phyloP scores from a whole-genome alignment of 1,284 basidiomycete genomes.

The Mrakiaceae sp. region DNA sequence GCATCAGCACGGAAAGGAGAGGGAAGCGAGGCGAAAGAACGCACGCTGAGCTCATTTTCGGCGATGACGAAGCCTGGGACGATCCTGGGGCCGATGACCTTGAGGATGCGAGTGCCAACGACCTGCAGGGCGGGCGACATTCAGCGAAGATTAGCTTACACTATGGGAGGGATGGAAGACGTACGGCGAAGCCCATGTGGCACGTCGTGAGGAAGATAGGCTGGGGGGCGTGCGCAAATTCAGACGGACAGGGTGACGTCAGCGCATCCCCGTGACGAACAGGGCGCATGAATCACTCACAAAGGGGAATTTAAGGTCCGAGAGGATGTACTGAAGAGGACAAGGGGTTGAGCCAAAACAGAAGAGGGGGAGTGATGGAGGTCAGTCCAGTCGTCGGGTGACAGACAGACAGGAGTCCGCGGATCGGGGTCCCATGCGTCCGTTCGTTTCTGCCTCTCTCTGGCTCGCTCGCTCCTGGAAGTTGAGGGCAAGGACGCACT shows the following conservation, averaged over 20 bases:
- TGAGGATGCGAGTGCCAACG: conserved; percentile 2
- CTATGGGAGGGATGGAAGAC: conserved; percentile 19
- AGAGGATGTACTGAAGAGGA: conserved; percentile 18
- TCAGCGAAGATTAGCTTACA: not conserved
- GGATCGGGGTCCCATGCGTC: not conserved
- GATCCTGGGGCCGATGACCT: not conserved
- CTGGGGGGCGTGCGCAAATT: conserved; percentile 13
- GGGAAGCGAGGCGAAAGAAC: no score
- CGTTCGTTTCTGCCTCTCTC: no score
- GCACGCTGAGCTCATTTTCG: no score
- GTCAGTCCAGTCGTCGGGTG: not conserved
- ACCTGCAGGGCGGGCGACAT: not conserved
- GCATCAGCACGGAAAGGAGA: no score
- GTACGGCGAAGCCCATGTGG: conserved; percentile 36
- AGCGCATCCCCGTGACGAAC: not conserved
- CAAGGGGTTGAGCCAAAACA: not conserved
- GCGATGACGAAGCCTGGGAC: not conserved
- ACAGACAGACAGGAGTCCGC: not conserved
- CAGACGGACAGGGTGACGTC: not conserved
- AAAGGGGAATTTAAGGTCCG: conserved; percentile 19
- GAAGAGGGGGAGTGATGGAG: conserved; percentile 5
- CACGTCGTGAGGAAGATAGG: conserved; percentile 35
- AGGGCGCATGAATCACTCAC: conserved; percentile 5
- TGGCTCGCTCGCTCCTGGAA: no score
- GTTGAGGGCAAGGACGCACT: not conserved